These are phyloP conservation scores for Fusarium torulosum DNA, from an alignment of 2,329 filamentous ascomycete species.

Conservation along the genomic window DNA sequence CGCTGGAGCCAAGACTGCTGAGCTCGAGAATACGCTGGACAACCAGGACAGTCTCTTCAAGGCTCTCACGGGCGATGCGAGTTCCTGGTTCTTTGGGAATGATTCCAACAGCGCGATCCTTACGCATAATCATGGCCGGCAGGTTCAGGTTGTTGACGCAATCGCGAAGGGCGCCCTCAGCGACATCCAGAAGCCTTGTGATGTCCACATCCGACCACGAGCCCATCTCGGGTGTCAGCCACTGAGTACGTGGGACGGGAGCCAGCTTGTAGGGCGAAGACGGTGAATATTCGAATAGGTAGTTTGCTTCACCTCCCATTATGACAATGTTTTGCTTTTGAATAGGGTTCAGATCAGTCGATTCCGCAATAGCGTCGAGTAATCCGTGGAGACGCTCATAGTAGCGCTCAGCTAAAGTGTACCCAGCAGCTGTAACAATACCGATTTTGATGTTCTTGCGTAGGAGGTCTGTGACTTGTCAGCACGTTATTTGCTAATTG, in stretches of 20 bases:
- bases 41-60: slow-evolving; percentile 96
- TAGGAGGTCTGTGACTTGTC: slow-evolving; percentile 70
- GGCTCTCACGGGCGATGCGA: slow-evolving; percentile 84
- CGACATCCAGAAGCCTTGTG: slow-evolving; percentile 84
- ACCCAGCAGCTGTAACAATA: slow-evolving; percentile 96
- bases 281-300: slow-evolving; percentile 84
- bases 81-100: slow-evolving; percentile 72
- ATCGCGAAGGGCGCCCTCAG: slow-evolving; percentile 84
- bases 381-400: slow-evolving; percentile 89
- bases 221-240: slow-evolving; percentile 84
- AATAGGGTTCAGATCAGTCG: slow-evolving; percentile 68
- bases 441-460: slow-evolving; percentile 84
- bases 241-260: slow-evolving; percentile 73
- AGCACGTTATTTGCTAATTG: neutral
- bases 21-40: slow-evolving; percentile 93
- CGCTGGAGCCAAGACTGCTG: slow-evolving; percentile 65
- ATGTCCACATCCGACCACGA: slow-evolving; percentile 84
- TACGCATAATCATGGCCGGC: slow-evolving; percentile 83
- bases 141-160: slow-evolving; percentile 84
- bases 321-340: slow-evolving; percentile 87
- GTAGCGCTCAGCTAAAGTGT: slow-evolving; percentile 88
- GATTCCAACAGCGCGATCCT: slow-evolving; percentile 87
- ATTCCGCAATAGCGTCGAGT: slow-evolving; percentile 78
- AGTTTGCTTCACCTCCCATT: slow-evolving; percentile 96
- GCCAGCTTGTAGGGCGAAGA: slow-evolving; percentile 74